A percentile compares a stretch with the other conserved stretches of the same genome.
These are phyloP conservation scores for Wickerhamiella slavikovae DNA, from an alignment of 805 yeast genomes.

Conservation along the genomic window DNA sequence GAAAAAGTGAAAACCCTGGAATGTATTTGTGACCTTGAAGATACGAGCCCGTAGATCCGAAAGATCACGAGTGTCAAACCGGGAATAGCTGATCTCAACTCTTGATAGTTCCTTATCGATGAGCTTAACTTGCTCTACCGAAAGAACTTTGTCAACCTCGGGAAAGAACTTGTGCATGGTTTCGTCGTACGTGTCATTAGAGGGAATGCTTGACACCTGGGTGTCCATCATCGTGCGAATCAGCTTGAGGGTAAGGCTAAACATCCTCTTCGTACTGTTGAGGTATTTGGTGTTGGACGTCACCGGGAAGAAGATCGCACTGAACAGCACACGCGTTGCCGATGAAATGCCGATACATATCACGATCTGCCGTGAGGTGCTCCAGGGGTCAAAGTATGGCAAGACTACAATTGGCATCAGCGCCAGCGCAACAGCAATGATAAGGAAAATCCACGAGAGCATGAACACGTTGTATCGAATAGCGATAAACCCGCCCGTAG, in stretches of 20 bases:
- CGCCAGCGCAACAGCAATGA: slow-evolving; percentile 10
- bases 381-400: slow-evolving; percentile 14
- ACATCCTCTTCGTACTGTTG: background rate
- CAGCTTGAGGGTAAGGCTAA: background rate
- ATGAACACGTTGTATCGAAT: slow-evolving; percentile 1
- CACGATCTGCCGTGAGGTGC: slow-evolving; percentile 5
- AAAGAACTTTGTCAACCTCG: background rate
- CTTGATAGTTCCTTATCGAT: slow-evolving; percentile 1
- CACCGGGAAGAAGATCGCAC: slow-evolving; percentile 4
- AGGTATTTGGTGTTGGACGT: background rate
- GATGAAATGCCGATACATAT: slow-evolving; percentile 12
- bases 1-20: slow-evolving; percentile 2
- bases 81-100: slow-evolving; percentile 2
- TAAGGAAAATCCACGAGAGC: slow-evolving; percentile 11
- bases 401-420: slow-evolving; percentile 8
- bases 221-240: slow-evolving; percentile 1
- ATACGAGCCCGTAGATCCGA: slow-evolving; percentile 1
- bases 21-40: slow-evolving; percentile 1
- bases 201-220: slow-evolving; percentile 4
- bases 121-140: background rate
- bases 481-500: slow-evolving; percentile 1
- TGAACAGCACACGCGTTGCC: slow-evolving; percentile 6
- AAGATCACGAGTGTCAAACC: slow-evolving; percentile 3
- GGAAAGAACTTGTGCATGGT: background rate
- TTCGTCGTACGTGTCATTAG: slow-evolving; percentile 3